Evolutionary conservation across 805 yeast genomes (phyloP).

Genomic region (Lipomyces yamanashiensis): DNA sequence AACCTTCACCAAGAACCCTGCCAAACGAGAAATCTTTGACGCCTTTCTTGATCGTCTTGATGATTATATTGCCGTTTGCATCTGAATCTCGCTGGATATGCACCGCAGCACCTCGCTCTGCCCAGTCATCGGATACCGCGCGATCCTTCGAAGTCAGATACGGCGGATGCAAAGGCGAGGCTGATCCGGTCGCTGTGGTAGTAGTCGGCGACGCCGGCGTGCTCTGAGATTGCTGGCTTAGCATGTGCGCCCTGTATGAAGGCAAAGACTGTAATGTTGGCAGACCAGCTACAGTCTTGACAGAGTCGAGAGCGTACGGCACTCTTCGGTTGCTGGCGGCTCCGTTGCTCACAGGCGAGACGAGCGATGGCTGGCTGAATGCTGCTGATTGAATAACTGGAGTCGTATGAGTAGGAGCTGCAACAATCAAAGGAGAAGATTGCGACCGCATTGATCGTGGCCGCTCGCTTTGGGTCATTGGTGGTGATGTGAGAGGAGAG

Average conservation of each 20-base stretch:
- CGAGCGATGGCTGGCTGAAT: background rate
- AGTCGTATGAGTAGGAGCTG: constrained; percentile 1
- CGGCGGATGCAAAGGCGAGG: background rate
- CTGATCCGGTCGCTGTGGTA: background rate
- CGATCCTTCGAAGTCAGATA: constrained; percentile 8
- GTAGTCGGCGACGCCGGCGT: constrained; percentile 2
- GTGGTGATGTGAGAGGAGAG: constrained; percentile 4
- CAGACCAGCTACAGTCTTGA: constrained; percentile 35
- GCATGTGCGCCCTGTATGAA: constrained; percentile 12
- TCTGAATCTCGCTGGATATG: constrained; percentile 53
- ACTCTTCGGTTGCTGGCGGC: constrained; percentile 14
- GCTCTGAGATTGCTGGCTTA: constrained; percentile 11
- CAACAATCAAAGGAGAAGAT: constrained; percentile 1
- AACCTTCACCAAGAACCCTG: constrained; percentile 89
- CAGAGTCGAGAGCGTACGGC: constrained; percentile 26
- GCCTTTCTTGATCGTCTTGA: constrained; percentile 55
- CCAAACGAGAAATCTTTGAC: constrained; percentile 91
- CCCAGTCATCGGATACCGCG: constrained; percentile 53
- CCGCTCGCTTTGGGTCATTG: constrained; percentile 4
- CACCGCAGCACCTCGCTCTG: constrained; percentile 63
- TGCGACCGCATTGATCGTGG: constrained; percentile 8
- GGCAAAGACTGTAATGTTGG: constrained; percentile 24
- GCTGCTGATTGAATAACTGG: background rate
- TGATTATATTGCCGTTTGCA: constrained; percentile 56
- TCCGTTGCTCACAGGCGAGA: background rate